Percentiles rank a stretch among this genome's conserved stretches.
These are phyloP conservation scores for Alternaria panax DNA, from an alignment of 2,329 filamentous ascomycete genomes.

Conservation along the genomic window DNA sequence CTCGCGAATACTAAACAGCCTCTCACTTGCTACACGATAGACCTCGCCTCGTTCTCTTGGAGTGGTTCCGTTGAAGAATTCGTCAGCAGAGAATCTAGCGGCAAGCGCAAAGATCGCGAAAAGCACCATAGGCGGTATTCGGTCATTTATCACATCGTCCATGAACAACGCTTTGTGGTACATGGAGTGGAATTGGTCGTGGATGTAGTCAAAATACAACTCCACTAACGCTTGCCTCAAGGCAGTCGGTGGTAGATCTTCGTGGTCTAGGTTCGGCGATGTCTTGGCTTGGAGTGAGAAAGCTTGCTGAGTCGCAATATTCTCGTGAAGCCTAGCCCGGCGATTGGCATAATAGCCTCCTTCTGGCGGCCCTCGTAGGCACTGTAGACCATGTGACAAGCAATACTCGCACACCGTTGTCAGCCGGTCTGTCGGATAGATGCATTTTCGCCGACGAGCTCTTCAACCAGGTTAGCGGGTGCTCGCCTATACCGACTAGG, in stretches of 20 bases:
- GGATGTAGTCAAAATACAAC: slow-evolving; percentile 37
- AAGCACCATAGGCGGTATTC: slow-evolving; percentile 26
- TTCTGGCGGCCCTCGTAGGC: slow-evolving; percentile 32
- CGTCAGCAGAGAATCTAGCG: slow-evolving; percentile 26
- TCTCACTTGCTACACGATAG: slow-evolving; percentile 27
- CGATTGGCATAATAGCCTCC: slow-evolving; percentile 36
- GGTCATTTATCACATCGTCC: slow-evolving; percentile 24
- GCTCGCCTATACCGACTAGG: neutral
- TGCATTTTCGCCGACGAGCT: slow-evolving; percentile 35
- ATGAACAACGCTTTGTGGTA: slow-evolving; percentile 32
- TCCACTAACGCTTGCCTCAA: slow-evolving; percentile 26
- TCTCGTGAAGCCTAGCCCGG: slow-evolving; percentile 24
- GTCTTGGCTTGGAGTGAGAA: slow-evolving; percentile 1
- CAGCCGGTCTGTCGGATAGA: slow-evolving; percentile 22
- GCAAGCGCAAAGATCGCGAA: slow-evolving; percentile 33
- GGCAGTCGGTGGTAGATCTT: slow-evolving; percentile 22
- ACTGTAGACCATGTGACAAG: slow-evolving; percentile 26
- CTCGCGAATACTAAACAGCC: slow-evolving; percentile 28
- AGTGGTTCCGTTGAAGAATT: slow-evolving; percentile 22
- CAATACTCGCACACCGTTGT: slow-evolving; percentile 30
- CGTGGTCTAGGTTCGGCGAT: slow-evolving; percentile 11
- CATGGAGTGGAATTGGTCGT: slow-evolving; percentile 36
- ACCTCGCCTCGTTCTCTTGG: slow-evolving; percentile 27
- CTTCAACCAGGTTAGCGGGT: slow-evolving; percentile 18
- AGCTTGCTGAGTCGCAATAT: slow-evolving; percentile 10